Evolutionary conservation across 2,329 filamentous ascomycete species (phyloP).

Genomic region (Chlorencoelia australis): DNA sequence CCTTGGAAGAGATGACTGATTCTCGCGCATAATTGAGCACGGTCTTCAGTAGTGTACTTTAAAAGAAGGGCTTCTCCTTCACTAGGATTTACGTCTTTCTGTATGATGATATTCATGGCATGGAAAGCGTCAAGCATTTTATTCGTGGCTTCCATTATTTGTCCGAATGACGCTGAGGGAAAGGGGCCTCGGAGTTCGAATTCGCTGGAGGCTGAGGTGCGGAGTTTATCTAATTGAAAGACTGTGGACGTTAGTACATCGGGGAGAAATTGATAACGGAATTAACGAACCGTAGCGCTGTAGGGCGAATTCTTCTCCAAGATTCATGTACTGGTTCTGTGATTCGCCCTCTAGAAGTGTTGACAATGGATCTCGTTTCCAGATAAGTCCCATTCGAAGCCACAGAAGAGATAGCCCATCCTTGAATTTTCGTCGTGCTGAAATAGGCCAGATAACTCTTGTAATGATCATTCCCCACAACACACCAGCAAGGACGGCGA

Average conservation of each 20-base stretch:
- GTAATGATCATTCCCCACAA: slow-evolving; percentile 90
- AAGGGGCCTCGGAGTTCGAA: slow-evolving; percentile 87
- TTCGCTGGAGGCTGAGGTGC: slow-evolving; percentile 66
- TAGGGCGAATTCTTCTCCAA: slow-evolving; percentile 79
- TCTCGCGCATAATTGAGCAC: slow-evolving; percentile 70
- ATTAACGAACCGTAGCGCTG: slow-evolving; percentile 60
- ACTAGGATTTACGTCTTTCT: slow-evolving; percentile 65
- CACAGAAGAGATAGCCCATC: slow-evolving; percentile 85
- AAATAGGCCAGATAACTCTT: slow-evolving; percentile 86
- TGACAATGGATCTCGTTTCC: slow-evolving; percentile 84
- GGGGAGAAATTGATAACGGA: slow-evolving; percentile 4
- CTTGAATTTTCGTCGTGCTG: slow-evolving; percentile 77
- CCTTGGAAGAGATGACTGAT: slow-evolving; percentile 75
- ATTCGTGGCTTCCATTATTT: slow-evolving; percentile 69
- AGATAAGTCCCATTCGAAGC: slow-evolving; percentile 89
- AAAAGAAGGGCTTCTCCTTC: slow-evolving; percentile 75
- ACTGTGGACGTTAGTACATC: slow-evolving; percentile 27
- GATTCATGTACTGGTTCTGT: slow-evolving; percentile 64
- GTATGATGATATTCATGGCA: slow-evolving; percentile 87
- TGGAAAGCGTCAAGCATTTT: slow-evolving; percentile 89
- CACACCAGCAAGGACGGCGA: slow-evolving; percentile 77
- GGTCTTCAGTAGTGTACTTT: slow-evolving; percentile 67
- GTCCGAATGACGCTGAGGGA: slow-evolving; percentile 59
- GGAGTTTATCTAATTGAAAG: slow-evolving; percentile 63
- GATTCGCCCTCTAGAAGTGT: slow-evolving; percentile 52